Conservation (phyloP, 495 filamentous ascomycete genomes). For the Durotheca rogersii region DNA sequence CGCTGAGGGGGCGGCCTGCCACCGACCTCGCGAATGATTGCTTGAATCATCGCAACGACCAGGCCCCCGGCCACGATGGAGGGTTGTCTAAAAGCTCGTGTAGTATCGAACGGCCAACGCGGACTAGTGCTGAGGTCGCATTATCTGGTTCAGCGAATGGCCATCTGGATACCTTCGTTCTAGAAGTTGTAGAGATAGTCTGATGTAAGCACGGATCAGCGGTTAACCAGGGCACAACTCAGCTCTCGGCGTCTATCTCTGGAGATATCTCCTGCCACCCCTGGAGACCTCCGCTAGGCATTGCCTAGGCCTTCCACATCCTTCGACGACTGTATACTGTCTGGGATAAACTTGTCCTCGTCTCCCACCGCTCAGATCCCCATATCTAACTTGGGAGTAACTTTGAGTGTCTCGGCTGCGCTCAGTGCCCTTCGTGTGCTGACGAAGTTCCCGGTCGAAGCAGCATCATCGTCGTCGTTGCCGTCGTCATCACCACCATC, state of each 20-base stretch:
- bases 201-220: conserved; percentile 19
- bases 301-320: conserved; percentile 5
- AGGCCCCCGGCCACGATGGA: too few species aligned
- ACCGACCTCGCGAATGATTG: too few species aligned
- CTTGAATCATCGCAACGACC: too few species aligned
- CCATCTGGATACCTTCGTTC: conserved; percentile 11
- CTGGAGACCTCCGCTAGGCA: conserved; percentile 2
- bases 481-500: too few species aligned
- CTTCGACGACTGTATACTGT: conserved; percentile 3
- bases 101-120: not conserved
- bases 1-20: too few species aligned
- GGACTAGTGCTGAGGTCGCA: conserved; percentile 18
- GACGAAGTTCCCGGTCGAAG: not conserved
- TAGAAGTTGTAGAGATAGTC: conserved; percentile 18
- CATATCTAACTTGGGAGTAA: conserved; percentile 1
- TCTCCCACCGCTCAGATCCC: conserved; percentile 1
- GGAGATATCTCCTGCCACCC: not conserved
- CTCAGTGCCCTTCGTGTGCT: not conserved
- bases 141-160: conserved; percentile 11
- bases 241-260: conserved; percentile 10
- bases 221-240: conserved; percentile 1
- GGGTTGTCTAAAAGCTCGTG: conserved; percentile 1
- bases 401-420: conserved; percentile 1
- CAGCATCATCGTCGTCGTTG: not conserved
- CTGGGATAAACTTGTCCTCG: not conserved